Percentiles rank a stretch among this genome's conserved stretches.
Evolutionary conservation across 73 alveolate species (phyloP).

Genomic region (Tetrahymena elliotti): DNA sequence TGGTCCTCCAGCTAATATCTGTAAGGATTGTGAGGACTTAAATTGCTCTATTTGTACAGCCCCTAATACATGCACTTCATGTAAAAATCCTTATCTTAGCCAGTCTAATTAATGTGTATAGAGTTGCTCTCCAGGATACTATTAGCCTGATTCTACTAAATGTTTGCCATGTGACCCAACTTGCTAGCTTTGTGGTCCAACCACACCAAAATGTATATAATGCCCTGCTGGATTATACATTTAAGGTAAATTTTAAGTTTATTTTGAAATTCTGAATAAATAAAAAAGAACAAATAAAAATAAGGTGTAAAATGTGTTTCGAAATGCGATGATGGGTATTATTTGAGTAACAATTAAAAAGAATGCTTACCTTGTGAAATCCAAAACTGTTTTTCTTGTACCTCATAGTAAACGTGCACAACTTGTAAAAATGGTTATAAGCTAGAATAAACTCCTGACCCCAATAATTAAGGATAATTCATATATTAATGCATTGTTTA

Average conservation of each 20-base stretch:
- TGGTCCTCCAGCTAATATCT: background rate
- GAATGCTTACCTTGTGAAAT: background rate
- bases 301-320: background rate
- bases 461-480: background rate
- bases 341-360: background rate
- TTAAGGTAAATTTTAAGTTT: background rate
- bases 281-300: background rate
- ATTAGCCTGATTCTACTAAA: background rate
- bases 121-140: background rate
- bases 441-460: background rate
- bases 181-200: background rate
- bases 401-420: background rate
- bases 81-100: background rate
- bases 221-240: background rate
- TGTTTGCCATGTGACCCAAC: background rate
- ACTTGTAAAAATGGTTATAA: background rate
- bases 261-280: background rate
- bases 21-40: background rate
- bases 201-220: background rate
- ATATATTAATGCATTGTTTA: background rate
- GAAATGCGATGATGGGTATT: background rate
- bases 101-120: background rate
- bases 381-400: background rate
- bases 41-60: background rate
- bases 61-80: background rate